A percentile compares a stretch with the other conserved stretches of the same genome.
Evolutionary conservation across 2,329 filamentous ascomycete genomes (phyloP).

Genomic region (Laburnicola sp.): DNA sequence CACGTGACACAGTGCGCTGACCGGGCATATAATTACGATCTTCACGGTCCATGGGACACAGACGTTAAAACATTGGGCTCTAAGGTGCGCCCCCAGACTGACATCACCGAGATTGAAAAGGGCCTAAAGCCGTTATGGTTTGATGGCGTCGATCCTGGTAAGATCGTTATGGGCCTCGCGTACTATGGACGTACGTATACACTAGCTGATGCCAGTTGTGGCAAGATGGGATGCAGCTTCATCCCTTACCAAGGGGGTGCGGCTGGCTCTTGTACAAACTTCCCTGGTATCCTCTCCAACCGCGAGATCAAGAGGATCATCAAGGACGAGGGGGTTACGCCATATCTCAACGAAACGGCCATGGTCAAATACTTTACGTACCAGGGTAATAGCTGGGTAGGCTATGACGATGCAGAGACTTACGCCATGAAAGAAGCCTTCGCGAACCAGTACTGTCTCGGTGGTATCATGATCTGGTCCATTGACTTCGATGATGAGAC

Average conservation of each 20-base stretch:
- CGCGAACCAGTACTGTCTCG: constrained; percentile 29
- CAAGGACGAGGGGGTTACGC: constrained; percentile 19
- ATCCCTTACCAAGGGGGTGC: constrained; percentile 1
- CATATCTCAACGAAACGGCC: constrained; percentile 23
- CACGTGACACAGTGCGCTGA: background rate
- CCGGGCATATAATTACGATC: constrained; percentile 11
- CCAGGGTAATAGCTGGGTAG: constrained; percentile 39
- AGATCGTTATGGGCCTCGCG: constrained; percentile 51
- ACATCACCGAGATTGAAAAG: constrained; percentile 51
- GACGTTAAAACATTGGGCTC: constrained; percentile 29
- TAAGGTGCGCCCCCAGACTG: constrained; percentile 44
- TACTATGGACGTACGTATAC: constrained; percentile 51
- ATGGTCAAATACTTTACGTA: constrained; percentile 31
- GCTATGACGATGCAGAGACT: constrained; percentile 44
- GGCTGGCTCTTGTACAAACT: constrained; percentile 26
- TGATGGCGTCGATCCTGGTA: constrained; percentile 45
- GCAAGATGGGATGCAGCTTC: constrained; percentile 17
- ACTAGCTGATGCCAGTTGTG: constrained; percentile 17
- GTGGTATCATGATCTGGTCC: constrained; percentile 30
- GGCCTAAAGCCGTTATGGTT: constrained; percentile 52
- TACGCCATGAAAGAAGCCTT: constrained; percentile 10
- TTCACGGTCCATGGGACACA: constrained; percentile 37
- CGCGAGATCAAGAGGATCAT: constrained; percentile 42
- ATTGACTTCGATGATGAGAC: constrained; percentile 18
- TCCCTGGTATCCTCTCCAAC: constrained; percentile 35